These are phyloP conservation scores for Chaetomium olivaceum DNA, from an alignment of 2,329 filamentous ascomycete genomes.

Conservation along the genomic window DNA sequence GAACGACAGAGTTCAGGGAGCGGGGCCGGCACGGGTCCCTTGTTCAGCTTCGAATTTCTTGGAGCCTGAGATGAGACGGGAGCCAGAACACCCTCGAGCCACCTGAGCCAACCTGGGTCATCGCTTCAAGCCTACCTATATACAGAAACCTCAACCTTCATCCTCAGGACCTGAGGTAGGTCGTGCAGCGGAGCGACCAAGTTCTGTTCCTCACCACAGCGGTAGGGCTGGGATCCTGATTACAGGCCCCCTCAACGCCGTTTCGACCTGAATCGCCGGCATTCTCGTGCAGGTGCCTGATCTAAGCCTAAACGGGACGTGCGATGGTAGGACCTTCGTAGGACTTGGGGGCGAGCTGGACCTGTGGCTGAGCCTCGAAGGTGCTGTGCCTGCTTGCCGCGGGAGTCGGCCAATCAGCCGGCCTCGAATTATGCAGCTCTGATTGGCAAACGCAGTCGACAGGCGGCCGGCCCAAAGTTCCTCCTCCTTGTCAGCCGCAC, in stretches of 20 bases:
- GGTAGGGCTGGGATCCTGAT: background rate
- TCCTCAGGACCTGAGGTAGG: background rate
- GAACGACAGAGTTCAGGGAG: background rate
- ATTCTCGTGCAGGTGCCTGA: constrained; percentile 26
- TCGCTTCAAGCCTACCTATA: background rate
- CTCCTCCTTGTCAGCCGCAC: constrained; percentile 21
- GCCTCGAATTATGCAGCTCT: background rate
- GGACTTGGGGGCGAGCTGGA: constrained; percentile 22
- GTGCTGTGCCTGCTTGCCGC: constrained; percentile 21
- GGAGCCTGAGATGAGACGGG: background rate
- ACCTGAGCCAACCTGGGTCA: too few species aligned
- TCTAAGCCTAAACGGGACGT: constrained; percentile 23
- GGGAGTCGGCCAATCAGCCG: constrained; percentile 19
- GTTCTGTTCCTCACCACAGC: background rate
- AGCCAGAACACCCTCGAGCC: background rate
- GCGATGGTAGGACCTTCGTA: constrained; percentile 29
- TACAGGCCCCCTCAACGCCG: background rate
- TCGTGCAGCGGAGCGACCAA: background rate
- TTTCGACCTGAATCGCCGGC: constrained; percentile 16
- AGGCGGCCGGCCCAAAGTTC: constrained; percentile 7
- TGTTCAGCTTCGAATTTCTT: background rate
- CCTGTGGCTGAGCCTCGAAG: constrained; percentile 26
- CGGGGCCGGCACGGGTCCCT: background rate
- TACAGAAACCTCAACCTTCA: background rate
- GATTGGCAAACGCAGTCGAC: constrained; percentile 8